phyloP scores from a whole-genome alignment of 495 filamentous ascomycete species.

The Pseudevernia furfuracea region DNA sequence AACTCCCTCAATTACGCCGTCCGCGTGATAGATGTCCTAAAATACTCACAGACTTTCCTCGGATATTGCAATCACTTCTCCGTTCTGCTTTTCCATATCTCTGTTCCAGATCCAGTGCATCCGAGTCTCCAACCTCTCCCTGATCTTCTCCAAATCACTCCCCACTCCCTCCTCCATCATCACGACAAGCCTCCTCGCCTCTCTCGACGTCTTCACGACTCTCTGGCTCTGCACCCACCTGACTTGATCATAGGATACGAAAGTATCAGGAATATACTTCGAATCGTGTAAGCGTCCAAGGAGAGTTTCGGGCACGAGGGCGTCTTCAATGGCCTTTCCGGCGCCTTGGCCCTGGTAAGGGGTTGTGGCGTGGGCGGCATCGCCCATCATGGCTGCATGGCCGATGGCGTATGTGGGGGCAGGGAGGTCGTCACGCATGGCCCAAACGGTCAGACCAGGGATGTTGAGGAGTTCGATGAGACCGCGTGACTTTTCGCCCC shows the following conservation, averaged over 20 bases:
- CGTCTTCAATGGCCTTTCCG: constrained; percentile 36
- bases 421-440: background rate
- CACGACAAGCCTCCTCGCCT: constrained; percentile 9
- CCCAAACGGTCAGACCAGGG: constrained; percentile 3
- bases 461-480: constrained; percentile 14
- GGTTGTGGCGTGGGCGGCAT: constrained; percentile 40
- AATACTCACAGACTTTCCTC: background rate
- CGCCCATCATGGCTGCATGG: constrained; percentile 36
- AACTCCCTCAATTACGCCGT: too few relatives aligned
- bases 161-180: constrained; percentile 7
- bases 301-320: constrained; percentile 25
- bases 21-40: background rate
- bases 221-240: constrained; percentile 23
- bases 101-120: constrained; percentile 16
- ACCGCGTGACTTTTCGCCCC: background rate
- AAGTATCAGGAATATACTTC: background rate
- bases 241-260: constrained; percentile 24
- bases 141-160: constrained; percentile 12
- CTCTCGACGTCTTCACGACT: constrained; percentile 13
- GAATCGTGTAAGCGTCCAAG: constrained; percentile 12
- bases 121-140: background rate
- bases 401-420: constrained; percentile 28
- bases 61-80: background rate
- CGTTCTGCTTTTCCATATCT: constrained; percentile 1
- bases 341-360: constrained; percentile 36